Evolutionary conservation across 352 stramenopile species (phyloP).

Genomic region (Phytopythium boreale): DNA sequence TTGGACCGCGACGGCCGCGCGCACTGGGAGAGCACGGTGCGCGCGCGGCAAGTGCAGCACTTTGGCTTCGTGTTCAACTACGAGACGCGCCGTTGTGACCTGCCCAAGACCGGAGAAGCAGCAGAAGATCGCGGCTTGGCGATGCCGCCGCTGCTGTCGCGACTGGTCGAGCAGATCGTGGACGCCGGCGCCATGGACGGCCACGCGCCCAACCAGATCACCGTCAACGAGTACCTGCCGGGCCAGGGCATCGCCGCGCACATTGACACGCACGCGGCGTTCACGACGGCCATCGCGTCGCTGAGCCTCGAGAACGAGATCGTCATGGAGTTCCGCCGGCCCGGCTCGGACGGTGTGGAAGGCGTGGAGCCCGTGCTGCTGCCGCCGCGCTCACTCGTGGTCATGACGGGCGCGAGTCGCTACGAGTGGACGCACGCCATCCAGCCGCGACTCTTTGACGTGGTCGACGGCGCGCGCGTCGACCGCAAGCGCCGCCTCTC

Average conservation of each 20-base stretch:
- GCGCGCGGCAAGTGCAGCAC: conserved; percentile 85
- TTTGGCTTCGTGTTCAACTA: conserved; percentile 90
- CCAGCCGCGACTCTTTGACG: conserved; percentile 75
- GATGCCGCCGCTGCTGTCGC: conserved; percentile 39
- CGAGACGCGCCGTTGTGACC: conserved; percentile 66
- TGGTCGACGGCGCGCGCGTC: conserved; percentile 73
- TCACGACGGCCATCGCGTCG: conserved; percentile 77
- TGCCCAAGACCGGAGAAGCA: conserved; percentile 19
- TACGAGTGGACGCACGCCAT: conserved; percentile 91
- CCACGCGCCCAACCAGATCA: conserved; percentile 70
- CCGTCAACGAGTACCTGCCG: conserved; percentile 88
- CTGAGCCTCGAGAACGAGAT: conserved; percentile 77
- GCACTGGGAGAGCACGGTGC: conserved; percentile 68
- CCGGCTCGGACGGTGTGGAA: conserved; percentile 24
- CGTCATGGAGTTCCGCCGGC: conserved; percentile 84
- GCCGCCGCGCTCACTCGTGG: conserved; percentile 66
- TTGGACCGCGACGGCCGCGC: conserved; percentile 35
- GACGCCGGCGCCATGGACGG: conserved; percentile 51
- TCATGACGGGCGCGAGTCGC: conserved; percentile 80
- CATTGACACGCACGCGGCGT: conserved; percentile 88
- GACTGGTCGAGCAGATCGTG: conserved; percentile 52
- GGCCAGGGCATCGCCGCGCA: conserved; percentile 88
- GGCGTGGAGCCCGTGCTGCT: conserved; percentile 62
- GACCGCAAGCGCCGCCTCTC: conserved; percentile 67
- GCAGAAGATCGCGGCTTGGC: not conserved